Base-by-base conservation (phyloP, 441 rosid species). In the Croton laevigatus region DNA sequence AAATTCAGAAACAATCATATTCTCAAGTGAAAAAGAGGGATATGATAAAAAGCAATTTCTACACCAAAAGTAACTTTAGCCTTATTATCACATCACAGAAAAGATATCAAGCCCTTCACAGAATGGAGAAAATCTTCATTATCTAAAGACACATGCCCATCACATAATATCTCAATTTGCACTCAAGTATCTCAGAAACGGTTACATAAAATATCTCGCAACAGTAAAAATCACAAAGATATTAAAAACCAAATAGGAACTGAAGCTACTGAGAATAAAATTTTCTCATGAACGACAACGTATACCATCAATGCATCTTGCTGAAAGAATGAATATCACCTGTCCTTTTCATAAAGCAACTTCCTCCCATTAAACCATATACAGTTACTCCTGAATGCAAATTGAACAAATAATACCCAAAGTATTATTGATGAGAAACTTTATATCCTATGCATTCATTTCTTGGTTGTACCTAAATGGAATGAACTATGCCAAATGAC, bases 1-100 rank as follows among this genome's bases (percentile, higher is more conserved):
- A 6, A 64, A 17, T 32, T 64, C 54, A 73, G 65, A 72, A 34
- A 23, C 32, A 51, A 17, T 6, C 9, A 54, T 55, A 62, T 63
- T 48, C 52, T 27, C 66, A 51, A 66, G 6, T 20, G 55, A n/a
- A 62, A 36, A 45, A 36, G 9, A 9, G 11, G 3, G 45, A 23
- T 66, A 54, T 61, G 55, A 32, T 40, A 44, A 52, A 52, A 42
- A 13, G n/a, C 10, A 34, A 17, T 3, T 51, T 14, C 34, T 19
- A 36, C 40, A 61, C 3, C 6, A 67, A 5, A 42, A 12, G 36
- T 12, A 17, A 53, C 14, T 40, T 10, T 49, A 58, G 5, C 10
- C 58, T 32, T 22, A 20, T 44, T 40, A 52, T 66, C 46, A 36
- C 38, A 63, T 55, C 48, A 54, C 46, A 38, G 17, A 62, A 44